phyloP scores from a whole-genome alignment of 2,329 filamentous ascomycete genomes.

The Sphaerulina musiva region DNA sequence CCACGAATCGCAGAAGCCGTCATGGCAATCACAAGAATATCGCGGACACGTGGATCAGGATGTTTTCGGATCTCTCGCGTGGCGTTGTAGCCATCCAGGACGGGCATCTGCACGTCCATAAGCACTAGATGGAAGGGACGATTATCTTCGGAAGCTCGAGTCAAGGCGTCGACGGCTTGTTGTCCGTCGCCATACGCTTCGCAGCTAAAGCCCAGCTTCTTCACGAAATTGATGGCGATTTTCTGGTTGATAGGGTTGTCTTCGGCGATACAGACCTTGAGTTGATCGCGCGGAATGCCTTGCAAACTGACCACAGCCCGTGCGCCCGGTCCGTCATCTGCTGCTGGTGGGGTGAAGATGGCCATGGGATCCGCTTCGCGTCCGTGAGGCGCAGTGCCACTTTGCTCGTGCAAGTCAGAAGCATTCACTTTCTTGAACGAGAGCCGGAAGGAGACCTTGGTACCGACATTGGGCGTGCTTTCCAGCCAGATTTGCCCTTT shows the following conservation, averaged over 20 bases:
- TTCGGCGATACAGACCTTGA: constrained; percentile 88
- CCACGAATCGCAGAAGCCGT: constrained; percentile 91
- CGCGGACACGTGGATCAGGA: constrained; percentile 65
- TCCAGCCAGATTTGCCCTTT: constrained; percentile 77
- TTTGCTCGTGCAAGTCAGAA: constrained; percentile 33
- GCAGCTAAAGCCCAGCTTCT: constrained; percentile 76
- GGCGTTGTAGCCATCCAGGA: constrained; percentile 86
- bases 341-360: constrained; percentile 48
- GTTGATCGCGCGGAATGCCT: constrained; percentile 64
- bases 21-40: constrained; percentile 93
- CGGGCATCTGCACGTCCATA: constrained; percentile 96
- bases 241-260: constrained; percentile 93
- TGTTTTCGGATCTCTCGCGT: constrained; percentile 77
- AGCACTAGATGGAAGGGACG: constrained; percentile 81
- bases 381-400: constrained; percentile 19
- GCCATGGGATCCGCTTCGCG: constrained; percentile 49
- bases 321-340: constrained; percentile 34
- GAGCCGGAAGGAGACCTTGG: constrained; percentile 70
- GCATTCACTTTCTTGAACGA: constrained; percentile 74
- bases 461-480: constrained; percentile 65
- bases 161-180: constrained; percentile 81
- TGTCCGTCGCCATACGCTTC: constrained; percentile 86
- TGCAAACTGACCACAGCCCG: constrained; percentile 56
- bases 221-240: constrained; percentile 86
- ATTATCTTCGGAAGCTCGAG: constrained; percentile 62